Evolutionary conservation across 2,329 filamentous ascomycete species (phyloP), one percentile per base, ranked within the genome.

Genomic region (Clonostachys solani): DNA sequence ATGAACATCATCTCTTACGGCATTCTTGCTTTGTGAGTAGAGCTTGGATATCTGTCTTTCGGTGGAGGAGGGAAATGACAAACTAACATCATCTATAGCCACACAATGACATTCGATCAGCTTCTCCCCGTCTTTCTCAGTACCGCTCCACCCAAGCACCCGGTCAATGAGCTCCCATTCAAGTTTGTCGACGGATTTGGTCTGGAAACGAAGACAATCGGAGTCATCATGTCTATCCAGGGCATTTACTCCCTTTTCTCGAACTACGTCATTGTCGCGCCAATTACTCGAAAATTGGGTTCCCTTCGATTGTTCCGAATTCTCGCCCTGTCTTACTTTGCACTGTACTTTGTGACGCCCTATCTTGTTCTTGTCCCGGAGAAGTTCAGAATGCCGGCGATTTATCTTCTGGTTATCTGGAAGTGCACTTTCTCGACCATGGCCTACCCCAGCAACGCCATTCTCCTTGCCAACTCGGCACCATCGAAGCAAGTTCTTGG

Each of bases 91-190:
- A 29, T 33, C 23, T 51, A 38, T 59, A 96, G 92, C 71, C 92
- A 97, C 70, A 96, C 92, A 12, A 96, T 99, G 68, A 95, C 92
- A 0, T 94, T 95, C 57, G 94, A 99, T 67, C 89, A 96, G 60
- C 79, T 97, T 43, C 84, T 97, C 56, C 92, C 94, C 0, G 88
- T 96, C 3, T 90, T 99, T 56, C 81, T 99, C 60, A 92, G 88
- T 65, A 89, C 89, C 41, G 68, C 69, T 15, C 64, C 71, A 10
- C 76, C 75, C 2, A 56, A 71, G 63, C 77, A 58, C 61, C 77
- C 60, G 66, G 80, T 60, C 52, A 73, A 58, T 52, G 77, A 69
- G 12, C 77, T 96, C 3, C 92, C 92, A 0, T 94, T 99, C 74
- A 86, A 87, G 57, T 97, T 99, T 56, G 83, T 83, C 4, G 89